Evolutionary conservation across 2,329 filamentous ascomycete species (phyloP).

Genomic region (Pyrenophora graminea): DNA sequence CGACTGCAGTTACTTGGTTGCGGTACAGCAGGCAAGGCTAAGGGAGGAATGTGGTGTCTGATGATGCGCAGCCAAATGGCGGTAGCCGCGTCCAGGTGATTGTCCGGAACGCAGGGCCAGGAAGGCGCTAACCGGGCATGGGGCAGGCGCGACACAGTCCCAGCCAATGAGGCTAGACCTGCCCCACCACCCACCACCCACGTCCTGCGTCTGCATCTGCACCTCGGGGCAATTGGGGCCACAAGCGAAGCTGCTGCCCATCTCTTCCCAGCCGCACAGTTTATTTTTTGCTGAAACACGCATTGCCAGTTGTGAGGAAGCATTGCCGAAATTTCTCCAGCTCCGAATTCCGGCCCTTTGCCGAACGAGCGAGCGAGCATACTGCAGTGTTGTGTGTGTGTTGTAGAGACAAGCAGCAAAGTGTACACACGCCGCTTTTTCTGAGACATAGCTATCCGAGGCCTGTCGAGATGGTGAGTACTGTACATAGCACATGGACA

Average conservation of each 20-base stretch:
- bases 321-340: neutral
- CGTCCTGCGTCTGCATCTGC: slow-evolving; percentile 3
- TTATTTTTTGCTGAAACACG: slow-evolving; percentile 3
- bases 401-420: no score
- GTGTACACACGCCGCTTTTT: no score
- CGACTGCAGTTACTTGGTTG: no score
- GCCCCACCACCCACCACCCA: slow-evolving; percentile 7
- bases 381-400: neutral
- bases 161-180: slow-evolving; percentile 5
- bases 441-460: neutral
- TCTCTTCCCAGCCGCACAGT: neutral
- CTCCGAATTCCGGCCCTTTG: slow-evolving; percentile 2
- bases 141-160: neutral
- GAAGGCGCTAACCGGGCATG: slow-evolving; percentile 1
- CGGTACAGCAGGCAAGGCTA: neutral
- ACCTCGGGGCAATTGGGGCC: slow-evolving; percentile 1
- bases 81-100: slow-evolving; percentile 18
- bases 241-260: neutral
- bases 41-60: no score
- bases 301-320: neutral
- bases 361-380: slow-evolving; percentile 4
- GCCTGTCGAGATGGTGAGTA: slow-evolving; percentile 16
- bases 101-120: slow-evolving; percentile 8
- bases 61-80: slow-evolving; percentile 2
- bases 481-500: no score